Evolutionary conservation across 2,329 filamentous ascomycete genomes (phyloP).

Genomic region (Curvularia sp.): DNA sequence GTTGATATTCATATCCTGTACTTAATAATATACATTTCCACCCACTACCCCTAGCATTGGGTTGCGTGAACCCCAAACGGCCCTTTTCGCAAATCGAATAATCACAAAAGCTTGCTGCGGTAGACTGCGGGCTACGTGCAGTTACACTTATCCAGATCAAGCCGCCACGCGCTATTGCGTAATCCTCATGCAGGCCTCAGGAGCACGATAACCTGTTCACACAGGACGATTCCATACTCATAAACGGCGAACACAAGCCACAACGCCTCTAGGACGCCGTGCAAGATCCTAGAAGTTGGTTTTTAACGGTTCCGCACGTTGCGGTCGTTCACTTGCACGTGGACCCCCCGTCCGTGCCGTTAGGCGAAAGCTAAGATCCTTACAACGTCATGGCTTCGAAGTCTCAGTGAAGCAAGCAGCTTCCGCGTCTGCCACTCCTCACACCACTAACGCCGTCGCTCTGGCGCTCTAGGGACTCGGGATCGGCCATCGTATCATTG

Average conservation of each 20-base stretch:
- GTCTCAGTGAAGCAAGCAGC: conserved; percentile 21
- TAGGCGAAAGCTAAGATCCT: conserved; percentile 19
- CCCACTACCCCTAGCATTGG: background rate
- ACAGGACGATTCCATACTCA: background rate
- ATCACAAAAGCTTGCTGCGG: background rate
- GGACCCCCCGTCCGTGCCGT: conserved; percentile 16
- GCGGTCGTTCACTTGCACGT: conserved; percentile 19
- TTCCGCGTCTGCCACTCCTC: conserved; percentile 20
- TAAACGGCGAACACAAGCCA: background rate
- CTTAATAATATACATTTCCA: background rate
- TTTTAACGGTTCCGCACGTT: conserved; percentile 15
- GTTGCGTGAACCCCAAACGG: background rate
- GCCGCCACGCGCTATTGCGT: conserved; percentile 2
- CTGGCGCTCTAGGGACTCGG: conserved; percentile 20
- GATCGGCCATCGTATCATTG: conserved; percentile 13
- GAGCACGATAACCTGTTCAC: background rate
- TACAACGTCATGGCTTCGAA: conserved; percentile 24
- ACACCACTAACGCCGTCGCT: conserved; percentile 18
- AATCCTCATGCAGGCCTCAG: background rate
- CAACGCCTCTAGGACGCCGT: background rate
- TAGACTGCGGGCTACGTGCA: background rate
- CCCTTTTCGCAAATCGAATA: background rate
- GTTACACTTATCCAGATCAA: background rate
- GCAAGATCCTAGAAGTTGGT: conserved; percentile 10
- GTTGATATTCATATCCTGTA: background rate